Evolutionary conservation across 768 basidiomycete genomes (phyloP), one percentile per base, ranked within the genome.

Genomic region (Trametes maxima): DNA sequence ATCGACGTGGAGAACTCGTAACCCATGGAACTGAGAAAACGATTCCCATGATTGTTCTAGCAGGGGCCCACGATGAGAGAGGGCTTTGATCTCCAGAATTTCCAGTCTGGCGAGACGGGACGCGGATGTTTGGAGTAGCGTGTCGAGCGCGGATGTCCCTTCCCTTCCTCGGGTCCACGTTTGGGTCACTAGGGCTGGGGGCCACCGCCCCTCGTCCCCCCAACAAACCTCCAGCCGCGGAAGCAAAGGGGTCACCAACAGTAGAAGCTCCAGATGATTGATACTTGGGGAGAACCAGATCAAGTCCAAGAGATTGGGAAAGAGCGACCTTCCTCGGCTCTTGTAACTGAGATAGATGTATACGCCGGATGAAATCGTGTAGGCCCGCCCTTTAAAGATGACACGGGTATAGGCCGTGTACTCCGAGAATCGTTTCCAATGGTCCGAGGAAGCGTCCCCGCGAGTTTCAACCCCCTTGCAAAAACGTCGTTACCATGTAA

Each of bases 321-420:
- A 55, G 11, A 55, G 43, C n/a, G 54, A 33, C 33, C 37, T 43
- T 8, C 24, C 54, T n/a, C 35, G 13, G 19, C 28, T 35, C 11
- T 36, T 36, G 54, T 35, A 45, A 28, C 43, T 35, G 54, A 55
- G 54, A 33, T 45, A 55, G 28, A 55, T 19, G 28, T 35, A 55
- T 10, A 55, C 54, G 2, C 25, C 37, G 3, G 54, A n/a, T 4
- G 43, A 22, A 21, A 45, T 44, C 19, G 17, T 17, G 43, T 21
- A 55, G 7, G 21, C 28, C 13, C 11, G 44, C 36, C 43, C 43
- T 8, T 28, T 16, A 10, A 11, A 22, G 28, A 55, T 45, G 43
- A 46, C 10, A 7, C 54, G 54, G 2, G 37, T 35, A 19, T 46
- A 22, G n/a, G 43, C 28, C 7, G 54, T 35, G 37, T 36, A 22